These are phyloP conservation scores for Avena eriantha DNA, from an alignment of 176 grass and related monocot genomes.

Conservation along the genomic window DNA sequence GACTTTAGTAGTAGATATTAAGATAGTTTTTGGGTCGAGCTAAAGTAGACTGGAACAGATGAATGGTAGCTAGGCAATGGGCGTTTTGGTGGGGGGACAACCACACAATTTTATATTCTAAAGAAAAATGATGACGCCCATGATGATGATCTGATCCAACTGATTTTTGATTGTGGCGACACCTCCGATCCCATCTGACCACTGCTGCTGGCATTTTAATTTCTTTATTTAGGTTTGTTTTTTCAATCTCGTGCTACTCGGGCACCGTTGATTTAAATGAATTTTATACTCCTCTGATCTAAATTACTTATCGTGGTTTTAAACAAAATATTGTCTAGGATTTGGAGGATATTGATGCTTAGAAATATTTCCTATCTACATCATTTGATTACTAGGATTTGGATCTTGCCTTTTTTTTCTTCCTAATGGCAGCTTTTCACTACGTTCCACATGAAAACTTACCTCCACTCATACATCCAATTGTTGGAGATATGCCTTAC, in stretches of 20 bases:
- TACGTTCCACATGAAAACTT: too few relatives aligned
- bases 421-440: too few relatives aligned
- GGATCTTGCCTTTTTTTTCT: too few relatives aligned
- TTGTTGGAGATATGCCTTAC: too few relatives aligned
- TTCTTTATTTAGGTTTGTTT: neutral
- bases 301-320: too few relatives aligned
- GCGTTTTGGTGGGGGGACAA: neutral
- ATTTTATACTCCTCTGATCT: neutral
- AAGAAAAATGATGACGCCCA: neutral
- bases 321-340: too few relatives aligned
- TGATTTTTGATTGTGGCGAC: slow-evolving; percentile 21
- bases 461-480: too few relatives aligned
- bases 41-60: neutral
- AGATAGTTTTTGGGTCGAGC: neutral
- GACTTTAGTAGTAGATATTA: neutral
- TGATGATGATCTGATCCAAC: slow-evolving; percentile 14
- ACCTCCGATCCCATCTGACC: slow-evolving; percentile 11
- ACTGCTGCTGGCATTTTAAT: neutral
- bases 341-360: too few relatives aligned
- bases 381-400: too few relatives aligned
- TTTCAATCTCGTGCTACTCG: too few relatives aligned
- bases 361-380: too few relatives aligned
- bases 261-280: neutral
- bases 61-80: neutral
- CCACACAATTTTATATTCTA: slow-evolving; percentile 11